A percentile compares a stretch with the other conserved stretches of the same genome.
Evolutionary conservation across 768 basidiomycete species (phyloP).

Genomic region (Calocera cornea): DNA sequence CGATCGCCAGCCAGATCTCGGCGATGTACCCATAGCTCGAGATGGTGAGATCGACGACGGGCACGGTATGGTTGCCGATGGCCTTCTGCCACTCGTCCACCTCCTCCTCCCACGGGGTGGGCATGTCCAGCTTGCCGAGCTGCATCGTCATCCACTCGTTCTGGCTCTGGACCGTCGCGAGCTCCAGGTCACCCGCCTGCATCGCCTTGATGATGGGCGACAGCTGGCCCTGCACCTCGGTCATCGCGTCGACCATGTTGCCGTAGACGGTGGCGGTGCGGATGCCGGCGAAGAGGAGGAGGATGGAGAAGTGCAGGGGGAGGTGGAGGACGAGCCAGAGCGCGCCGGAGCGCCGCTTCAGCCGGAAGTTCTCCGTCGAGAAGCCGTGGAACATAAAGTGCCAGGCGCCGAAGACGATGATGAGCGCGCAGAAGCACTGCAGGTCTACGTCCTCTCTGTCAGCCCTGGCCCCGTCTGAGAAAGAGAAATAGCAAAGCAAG

Average conservation of each 20-base stretch:
- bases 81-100: neutral
- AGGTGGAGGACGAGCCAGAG: neutral
- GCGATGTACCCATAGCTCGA: neutral
- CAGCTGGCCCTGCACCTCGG: neutral
- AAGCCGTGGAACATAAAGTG: neutral
- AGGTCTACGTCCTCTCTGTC: neutral
- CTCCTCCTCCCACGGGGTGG: neutral
- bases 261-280: neutral
- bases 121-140: neutral
- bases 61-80: neutral
- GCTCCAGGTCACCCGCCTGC: neutral
- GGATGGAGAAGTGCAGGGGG: neutral
- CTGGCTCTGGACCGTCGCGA: neutral
- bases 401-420: neutral
- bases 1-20: neutral
- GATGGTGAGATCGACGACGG: neutral
- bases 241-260: constrained; percentile 3
- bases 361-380: neutral
- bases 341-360: neutral
- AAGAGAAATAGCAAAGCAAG: neutral
- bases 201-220: neutral
- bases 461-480: neutral
- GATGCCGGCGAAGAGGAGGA: constrained; percentile 3
- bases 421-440: neutral
- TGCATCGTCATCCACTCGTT: constrained; percentile 4